Evolutionary conservation across 345 rosid genomes (phyloP), one percentile per base, ranked within the genome.

Genomic region (Salix dunnii): DNA sequence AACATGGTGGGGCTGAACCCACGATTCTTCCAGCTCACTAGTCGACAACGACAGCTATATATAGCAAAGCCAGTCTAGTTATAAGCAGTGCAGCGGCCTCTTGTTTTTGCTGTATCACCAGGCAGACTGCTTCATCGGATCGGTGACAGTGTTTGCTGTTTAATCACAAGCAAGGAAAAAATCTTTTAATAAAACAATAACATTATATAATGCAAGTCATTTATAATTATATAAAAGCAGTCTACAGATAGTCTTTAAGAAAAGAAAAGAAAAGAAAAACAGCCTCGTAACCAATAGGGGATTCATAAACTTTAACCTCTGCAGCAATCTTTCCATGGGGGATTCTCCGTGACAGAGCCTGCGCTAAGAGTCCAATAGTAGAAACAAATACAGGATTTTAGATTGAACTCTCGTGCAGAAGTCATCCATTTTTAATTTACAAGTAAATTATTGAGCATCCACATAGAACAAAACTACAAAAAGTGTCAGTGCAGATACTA

Each of bases 251-350:
- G 36, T 35, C 36, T 35, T 35, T n/a, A n/a, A n/a, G n/a, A n/a
- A n/a, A n/a, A n/a, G n/a, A n/a, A n/a, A n/a, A n/a, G n/a, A n/a
- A n/a, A n/a, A n/a, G n/a, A n/a, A n/a, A n/a, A n/a, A n/a, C n/a
- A 1, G 83, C 74, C 75, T 79, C 79, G 33, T 94, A 90, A 20
- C 79, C 87, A 72, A 84, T 84, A 0, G 97, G 91, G 53, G 87
- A 80, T n/a, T 89, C 96, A 74, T 38, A 91, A 74, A 86, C 92
- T 79, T 90, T 94, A 67, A 94, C 93, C 74, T 92, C 97, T 3
- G 97, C 97, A 0, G 90, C 97, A 76, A 84, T 90, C 82, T 92
- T 94, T 60, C 97, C 97, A 28, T 91, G 89, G 81, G 91, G 98
- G 38, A 92, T 92, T 84, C 97, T 88, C 85, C 88, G 92, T 28